Conservation (phyloP, 192 early-diverging fungal species). For the Podila epicladia region DNA sequence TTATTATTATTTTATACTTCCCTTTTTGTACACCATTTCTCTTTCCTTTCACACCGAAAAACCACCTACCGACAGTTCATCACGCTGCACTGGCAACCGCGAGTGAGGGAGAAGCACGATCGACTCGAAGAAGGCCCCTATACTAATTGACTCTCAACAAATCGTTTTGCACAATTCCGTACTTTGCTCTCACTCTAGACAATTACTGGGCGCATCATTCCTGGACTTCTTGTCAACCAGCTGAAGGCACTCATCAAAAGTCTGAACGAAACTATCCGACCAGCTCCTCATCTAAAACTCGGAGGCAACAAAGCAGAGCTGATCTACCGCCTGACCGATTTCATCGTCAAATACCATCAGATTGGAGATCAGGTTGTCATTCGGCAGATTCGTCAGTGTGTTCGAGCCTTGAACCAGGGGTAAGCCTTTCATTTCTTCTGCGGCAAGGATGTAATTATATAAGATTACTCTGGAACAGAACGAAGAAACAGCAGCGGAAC, state of each 20-base stretch:
- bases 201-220: conserved; percentile 51
- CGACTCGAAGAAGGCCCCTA: not conserved
- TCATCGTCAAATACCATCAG: conserved; percentile 33
- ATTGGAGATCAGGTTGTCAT: conserved; percentile 42
- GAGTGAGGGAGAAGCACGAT: not conserved
- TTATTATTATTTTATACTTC: no score
- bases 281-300: conserved; percentile 46
- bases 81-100: no score
- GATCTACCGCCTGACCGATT: conserved; percentile 20
- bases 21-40: no score
- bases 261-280: conserved; percentile 46
- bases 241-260: conserved; percentile 44
- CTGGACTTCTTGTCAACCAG: conserved; percentile 40
- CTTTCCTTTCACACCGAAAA: no score
- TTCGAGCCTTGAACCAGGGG: conserved; percentile 39
- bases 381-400: conserved; percentile 48
- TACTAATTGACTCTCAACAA: not conserved
- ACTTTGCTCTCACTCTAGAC: conserved; percentile 13
- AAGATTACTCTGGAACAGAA: no score
- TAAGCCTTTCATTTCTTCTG: conserved; percentile 10
- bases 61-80: no score
- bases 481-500: no score
- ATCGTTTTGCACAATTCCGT: not conserved
- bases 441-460: not conserved
- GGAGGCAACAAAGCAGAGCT: conserved; percentile 50